Conservation (phyloP, 345 rosid genomes). For the Leavenworthia alabamica region DNA sequence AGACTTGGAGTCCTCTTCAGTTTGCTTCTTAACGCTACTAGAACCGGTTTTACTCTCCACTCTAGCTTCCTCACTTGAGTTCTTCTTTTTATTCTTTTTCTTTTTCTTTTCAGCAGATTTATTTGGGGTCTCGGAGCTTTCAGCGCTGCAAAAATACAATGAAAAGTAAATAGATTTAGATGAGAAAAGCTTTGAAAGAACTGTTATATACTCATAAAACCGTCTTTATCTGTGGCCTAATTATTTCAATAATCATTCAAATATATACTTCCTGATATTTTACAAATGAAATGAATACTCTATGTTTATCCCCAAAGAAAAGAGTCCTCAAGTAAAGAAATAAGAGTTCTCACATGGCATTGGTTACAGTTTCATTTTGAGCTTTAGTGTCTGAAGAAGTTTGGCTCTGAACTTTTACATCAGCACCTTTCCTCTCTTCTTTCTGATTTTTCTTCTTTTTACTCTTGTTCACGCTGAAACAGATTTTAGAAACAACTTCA, state of each 20-base stretch:
- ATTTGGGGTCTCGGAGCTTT: conserved; percentile 28
- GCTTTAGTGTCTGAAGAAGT: conserved; percentile 15
- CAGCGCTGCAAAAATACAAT: conserved; percentile 19
- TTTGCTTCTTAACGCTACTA: conserved; percentile 26
- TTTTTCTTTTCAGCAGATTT: conserved; percentile 49
- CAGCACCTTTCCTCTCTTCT: conserved; percentile 31
- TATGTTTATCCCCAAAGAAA: neutral
- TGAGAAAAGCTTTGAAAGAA: neutral
- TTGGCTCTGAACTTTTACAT: conserved; percentile 19
- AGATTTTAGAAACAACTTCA: conserved; percentile 19
- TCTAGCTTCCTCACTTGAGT: conserved; percentile 44
- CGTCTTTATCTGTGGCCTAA: neutral
- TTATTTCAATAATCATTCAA: neutral
- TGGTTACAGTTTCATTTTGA: conserved; percentile 19
- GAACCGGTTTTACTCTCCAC: conserved; percentile 27
- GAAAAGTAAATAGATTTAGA: neutral
- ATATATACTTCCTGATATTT: neutral
- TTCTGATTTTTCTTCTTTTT: conserved; percentile 62
- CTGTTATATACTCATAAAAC: neutral
- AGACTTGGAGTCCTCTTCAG: conserved; percentile 38
- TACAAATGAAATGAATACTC: neutral
- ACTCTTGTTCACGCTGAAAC: conserved; percentile 43
- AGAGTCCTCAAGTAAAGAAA: neutral
- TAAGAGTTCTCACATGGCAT: conserved; percentile 37
- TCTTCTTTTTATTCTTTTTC: conserved; percentile 60